A percentile compares a stretch with the other conserved stretches of the same genome.
phyloP scores from a whole-genome alignment of 305 asterid genomes.

The Striga hermonthica region DNA sequence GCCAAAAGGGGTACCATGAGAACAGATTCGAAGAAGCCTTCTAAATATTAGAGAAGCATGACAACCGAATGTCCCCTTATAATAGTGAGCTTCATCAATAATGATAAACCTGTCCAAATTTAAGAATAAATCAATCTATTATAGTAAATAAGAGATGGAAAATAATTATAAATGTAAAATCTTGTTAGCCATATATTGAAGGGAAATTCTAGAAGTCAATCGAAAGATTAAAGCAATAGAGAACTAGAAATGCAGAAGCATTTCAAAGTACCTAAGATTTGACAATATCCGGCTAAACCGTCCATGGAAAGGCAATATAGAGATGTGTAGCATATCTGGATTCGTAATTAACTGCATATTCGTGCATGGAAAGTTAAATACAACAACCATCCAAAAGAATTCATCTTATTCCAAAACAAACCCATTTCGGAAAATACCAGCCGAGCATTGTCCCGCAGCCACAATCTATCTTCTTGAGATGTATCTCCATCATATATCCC shows the following conservation, averaged over 20 bases:
- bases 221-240: conserved; percentile 23
- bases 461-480: conserved; percentile 70
- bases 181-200: conserved; percentile 20
- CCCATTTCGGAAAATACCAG: conserved; percentile 53
- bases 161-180: conserved; percentile 4
- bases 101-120: conserved; percentile 57
- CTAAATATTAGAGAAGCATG: conserved; percentile 89
- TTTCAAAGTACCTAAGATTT: conserved; percentile 63
- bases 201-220: conserved; percentile 22
- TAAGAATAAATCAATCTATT: conserved; percentile 15
- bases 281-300: conserved; percentile 75
- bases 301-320: conserved; percentile 81
- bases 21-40: conserved; percentile 88
- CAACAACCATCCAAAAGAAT: conserved; percentile 25
- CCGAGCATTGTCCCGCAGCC: conserved; percentile 86
- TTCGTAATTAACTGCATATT: conserved; percentile 83
- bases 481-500: conserved; percentile 98
- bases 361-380: conserved; percentile 31
- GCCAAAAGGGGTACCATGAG: conserved; percentile 56
- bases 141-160: conserved; percentile 26
- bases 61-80: conserved; percentile 92
- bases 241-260: conserved; percentile 31
- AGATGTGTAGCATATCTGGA: conserved; percentile 94
- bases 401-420: conserved; percentile 25
- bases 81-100: conserved; percentile 90